A percentile compares a stretch with the other conserved stretches of the same genome.
phyloP scores from a whole-genome alignment of 768 basidiomycete species.

The Hemileccinum rubropunctum region DNA sequence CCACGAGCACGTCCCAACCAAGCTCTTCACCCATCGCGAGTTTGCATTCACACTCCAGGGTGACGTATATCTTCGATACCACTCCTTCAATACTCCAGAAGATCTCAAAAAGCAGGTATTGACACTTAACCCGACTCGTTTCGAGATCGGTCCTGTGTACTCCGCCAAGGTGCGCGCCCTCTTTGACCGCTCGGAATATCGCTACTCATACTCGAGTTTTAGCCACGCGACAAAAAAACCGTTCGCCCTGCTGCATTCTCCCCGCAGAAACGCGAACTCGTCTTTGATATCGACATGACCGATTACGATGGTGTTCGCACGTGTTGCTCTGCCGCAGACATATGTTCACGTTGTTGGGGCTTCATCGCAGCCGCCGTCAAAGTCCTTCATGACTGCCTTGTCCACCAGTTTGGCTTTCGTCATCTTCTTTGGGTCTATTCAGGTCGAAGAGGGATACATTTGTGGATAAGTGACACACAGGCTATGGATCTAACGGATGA shows the following conservation, averaged over 20 bases:
- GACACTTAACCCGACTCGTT: conserved; percentile 83
- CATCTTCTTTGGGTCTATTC: conserved; percentile 98
- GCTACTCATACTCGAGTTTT: conserved; percentile 1
- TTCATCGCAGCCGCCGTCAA: conserved; percentile 92
- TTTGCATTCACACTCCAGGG: conserved; percentile 91
- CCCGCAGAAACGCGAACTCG: conserved; percentile 85
- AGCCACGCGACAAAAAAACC: conserved; percentile 91
- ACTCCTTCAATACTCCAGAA: conserved; percentile 80
- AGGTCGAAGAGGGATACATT: conserved; percentile 95
- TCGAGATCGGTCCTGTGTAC: conserved; percentile 97
- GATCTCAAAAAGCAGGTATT: conserved; percentile 92
- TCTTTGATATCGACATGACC: conserved; percentile 99
- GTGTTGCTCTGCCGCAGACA: conserved; percentile 87
- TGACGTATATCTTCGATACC: conserved; percentile 93
- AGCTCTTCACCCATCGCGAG: conserved; percentile 89
- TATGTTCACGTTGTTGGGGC: conserved; percentile 91
- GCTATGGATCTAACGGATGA: conserved; percentile 92
- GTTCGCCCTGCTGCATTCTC: conserved; percentile 64
- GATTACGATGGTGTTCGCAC: conserved; percentile 96
- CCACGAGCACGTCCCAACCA: conserved; percentile 77
- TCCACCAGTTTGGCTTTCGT: conserved; percentile 87
- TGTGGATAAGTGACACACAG: conserved; percentile 91
- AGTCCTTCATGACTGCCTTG: conserved; percentile 74
- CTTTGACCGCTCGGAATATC: neutral
- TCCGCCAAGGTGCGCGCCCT: conserved; percentile 66